These are phyloP conservation scores for Serendipita vermifera DNA, from an alignment of 768 basidiomycete genomes.

Conservation along the genomic window DNA sequence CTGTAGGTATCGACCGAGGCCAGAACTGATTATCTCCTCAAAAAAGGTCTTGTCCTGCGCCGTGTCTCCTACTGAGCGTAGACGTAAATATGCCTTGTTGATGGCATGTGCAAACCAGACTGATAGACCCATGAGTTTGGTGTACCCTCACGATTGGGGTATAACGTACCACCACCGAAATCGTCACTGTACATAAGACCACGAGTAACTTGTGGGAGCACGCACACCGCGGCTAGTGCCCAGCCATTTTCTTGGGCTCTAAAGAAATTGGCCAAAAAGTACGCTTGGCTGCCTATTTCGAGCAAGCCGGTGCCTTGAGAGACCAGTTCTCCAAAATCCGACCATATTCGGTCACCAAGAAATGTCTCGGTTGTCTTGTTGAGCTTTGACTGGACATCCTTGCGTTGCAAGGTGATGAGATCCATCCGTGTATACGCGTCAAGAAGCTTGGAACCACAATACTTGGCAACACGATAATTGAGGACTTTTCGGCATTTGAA, in stretches of 20 bases:
- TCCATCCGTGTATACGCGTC: constrained; percentile 7
- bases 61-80: not conserved
- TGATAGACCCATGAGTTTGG: not conserved
- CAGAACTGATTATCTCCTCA: not conserved
- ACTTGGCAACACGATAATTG: not conserved
- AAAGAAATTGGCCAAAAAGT: not conserved
- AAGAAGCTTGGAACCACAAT: not conserved
- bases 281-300: not conserved
- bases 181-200: not conserved
- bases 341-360: not conserved
- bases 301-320: not conserved
- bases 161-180: not conserved
- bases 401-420: not conserved
- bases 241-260: not conserved
- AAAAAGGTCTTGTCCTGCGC: not conserved
- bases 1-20: not conserved
- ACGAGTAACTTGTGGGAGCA: not conserved
- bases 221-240: not conserved
- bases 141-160: not conserved
- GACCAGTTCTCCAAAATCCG: not conserved
- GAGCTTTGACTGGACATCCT: constrained; percentile 1
- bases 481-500: not conserved
- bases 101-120: constrained; percentile 6
- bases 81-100: not conserved
- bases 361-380: not conserved